A percentile compares a stretch with the other conserved stretches of the same genome.
Conservation (phyloP, 1,284 basidiomycete genomes). For the Phellopilus nigrolimitatus region DNA sequence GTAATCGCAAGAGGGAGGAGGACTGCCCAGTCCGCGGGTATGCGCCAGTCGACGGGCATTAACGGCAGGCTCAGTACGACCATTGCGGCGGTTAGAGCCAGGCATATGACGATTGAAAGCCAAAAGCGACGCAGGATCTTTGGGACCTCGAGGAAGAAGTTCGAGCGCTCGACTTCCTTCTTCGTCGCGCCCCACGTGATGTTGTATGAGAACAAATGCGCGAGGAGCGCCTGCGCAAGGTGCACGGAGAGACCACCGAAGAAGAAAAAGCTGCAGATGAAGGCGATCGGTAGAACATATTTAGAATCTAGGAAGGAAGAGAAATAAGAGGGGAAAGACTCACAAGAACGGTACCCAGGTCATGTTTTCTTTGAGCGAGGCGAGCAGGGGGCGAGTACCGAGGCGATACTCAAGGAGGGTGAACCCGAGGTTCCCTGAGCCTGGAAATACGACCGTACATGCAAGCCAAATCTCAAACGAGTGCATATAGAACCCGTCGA, state of each 20-base stretch:
- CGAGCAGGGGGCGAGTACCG: conserved; percentile 52
- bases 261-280: conserved; percentile 74
- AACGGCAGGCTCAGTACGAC: conserved; percentile 47
- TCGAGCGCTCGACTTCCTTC: conserved; percentile 77
- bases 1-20: conserved; percentile 65
- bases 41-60: conserved; percentile 59
- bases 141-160: conserved; percentile 87
- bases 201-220: conserved; percentile 79
- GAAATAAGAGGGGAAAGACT: conserved; percentile 29
- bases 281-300: no score
- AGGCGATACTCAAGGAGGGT: conserved; percentile 74
- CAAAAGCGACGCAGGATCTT: conserved; percentile 74
- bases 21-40: conserved; percentile 63
- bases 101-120: conserved; percentile 52
- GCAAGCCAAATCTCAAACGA: conserved; percentile 75
- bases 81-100: conserved; percentile 45
- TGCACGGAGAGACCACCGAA: conserved; percentile 77
- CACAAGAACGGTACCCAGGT: conserved; percentile 80
- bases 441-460: conserved; percentile 71
- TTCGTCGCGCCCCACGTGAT: conserved; percentile 79
- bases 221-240: conserved; percentile 67
- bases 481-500: conserved; percentile 69
- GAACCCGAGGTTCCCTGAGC: conserved; percentile 66
- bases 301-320: conserved; percentile 17
- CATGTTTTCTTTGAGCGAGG: conserved; percentile 58